These are phyloP conservation scores for Fusarium lyarnte DNA, from an alignment of 2,329 filamentous ascomycete species.

Conservation along the genomic window DNA sequence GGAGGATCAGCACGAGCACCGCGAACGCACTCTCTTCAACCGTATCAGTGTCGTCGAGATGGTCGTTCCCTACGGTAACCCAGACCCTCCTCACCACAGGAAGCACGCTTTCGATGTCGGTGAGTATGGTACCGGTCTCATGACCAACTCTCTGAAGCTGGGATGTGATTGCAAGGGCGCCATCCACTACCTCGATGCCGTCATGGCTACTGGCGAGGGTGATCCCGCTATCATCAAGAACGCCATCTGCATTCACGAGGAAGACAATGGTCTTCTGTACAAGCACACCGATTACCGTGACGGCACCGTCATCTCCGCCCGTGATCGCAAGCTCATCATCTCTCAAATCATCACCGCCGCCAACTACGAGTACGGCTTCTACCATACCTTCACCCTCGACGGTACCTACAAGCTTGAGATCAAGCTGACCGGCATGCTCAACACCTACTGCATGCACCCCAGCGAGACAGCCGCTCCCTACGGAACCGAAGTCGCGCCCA, in stretches of 20 bases:
- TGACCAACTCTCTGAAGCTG: slow-evolving; percentile 82
- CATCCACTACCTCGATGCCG: slow-evolving; percentile 91
- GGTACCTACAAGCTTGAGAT: slow-evolving; percentile 73
- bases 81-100: slow-evolving; percentile 80
- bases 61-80: slow-evolving; percentile 80
- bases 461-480: slow-evolving; percentile 59
- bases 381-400: slow-evolving; percentile 56
- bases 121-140: slow-evolving; percentile 84
- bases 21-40: slow-evolving; percentile 70
- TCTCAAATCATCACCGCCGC: slow-evolving; percentile 73
- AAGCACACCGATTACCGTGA: slow-evolving; percentile 73
- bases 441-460: slow-evolving; percentile 54
- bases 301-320: slow-evolving; percentile 64
- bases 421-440: slow-evolving; percentile 62
- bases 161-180: slow-evolving; percentile 90
- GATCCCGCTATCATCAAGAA: slow-evolving; percentile 87
- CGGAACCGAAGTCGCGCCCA: slow-evolving; percentile 71
- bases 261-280: slow-evolving; percentile 67
- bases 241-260: slow-evolving; percentile 86
- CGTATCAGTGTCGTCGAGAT: slow-evolving; percentile 75
- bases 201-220: slow-evolving; percentile 84
- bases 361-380: slow-evolving; percentile 69
- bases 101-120: slow-evolving; percentile 86
- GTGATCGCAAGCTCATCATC: slow-evolving; percentile 68
- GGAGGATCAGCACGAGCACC: slow-evolving; percentile 57